Base-by-base conservation (phyloP, 2,329 filamentous ascomycete species). In the Beauveria varroae region DNA sequence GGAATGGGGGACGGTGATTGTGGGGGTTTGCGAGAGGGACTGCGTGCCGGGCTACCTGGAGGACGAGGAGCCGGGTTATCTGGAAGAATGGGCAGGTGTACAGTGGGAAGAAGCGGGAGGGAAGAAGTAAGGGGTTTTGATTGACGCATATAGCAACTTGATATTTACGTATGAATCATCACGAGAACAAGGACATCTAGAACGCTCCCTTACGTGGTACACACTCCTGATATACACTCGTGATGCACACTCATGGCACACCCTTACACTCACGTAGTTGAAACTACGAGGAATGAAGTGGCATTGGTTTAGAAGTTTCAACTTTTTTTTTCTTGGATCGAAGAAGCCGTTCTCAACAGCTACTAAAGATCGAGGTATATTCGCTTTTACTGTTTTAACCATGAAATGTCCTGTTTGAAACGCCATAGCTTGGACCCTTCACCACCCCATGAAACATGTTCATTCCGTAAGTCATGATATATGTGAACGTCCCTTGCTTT, bases 1-100 rank as follows among this genome's bases (percentile, higher is more conserved):
- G 95, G 95, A 99, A 69, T 99, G 95, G 95, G 93, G 93, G 0
- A 98, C 92, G 0, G 83, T 99, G 9, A 85, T 99, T 62, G 79
- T 98, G 43, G 92, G 86, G 0, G 91, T 96, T 8, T 99, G 95
- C 73, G 85, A 82, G 65, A 84, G 76, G 70, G 91, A 98, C 72
- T 98, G 95, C 71, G 79, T 82, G 68, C 84, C 85, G 18, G 73
- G 73, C 6, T 82, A 83, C 0, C 80, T 85, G 7, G 73, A 75
- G 14, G 78, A 81, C 41, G 89, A 86, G 0, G 81, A 86, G 69
- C 83, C 86, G 0, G 90, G 87, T 1, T 98, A 96, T 75, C 69
- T 92, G 20, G 95, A 98, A 78, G 95, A 99, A 75, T 99, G 95
- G 93, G 86, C 84, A n/a, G 95, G 93, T 7, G 95, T 98, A 65